Base-by-base conservation (phyloP, 441 rosid genomes). In the Populus hybrid region DNA sequence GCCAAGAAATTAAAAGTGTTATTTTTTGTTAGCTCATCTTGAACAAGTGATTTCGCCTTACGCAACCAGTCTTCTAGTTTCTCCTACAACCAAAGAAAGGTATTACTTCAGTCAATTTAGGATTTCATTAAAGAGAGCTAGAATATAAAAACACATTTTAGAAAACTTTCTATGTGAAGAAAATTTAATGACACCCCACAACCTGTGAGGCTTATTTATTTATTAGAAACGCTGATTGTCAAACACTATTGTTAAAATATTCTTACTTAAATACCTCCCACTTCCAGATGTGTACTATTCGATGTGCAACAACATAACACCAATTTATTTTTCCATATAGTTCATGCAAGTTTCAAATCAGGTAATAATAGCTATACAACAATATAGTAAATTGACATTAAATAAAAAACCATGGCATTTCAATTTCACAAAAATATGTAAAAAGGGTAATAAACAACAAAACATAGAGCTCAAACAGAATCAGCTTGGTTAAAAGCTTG, bases 41-140 rank as follows among this genome's bases (percentile, higher is more conserved):
- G 86, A 81, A 96, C 73, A 77, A 84, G 81, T 72, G 85, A 89
- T 88, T 88, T 94, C 34, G 81, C 87, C 82, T 86, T 92, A 70
- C 85, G 89, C 73, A 96, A 86, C 99, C 98, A 94, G 20, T 96
- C 98, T 82, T 93, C 98, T 53, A 96, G 85, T 86, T 93, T 96
- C 79, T 96, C 98, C 99, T 94, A 83, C 26, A 86, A 70, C 76
- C 73, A 76, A 73, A 9, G 21, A 24, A 85, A 77, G 50, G 78
- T 69, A 86, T 8, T 77, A 63, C 67, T n/a, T 63, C 67, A 0
- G 23, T 63, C 67, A 8, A 21, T 63, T 63, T 63, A 21, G 6
- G 57, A 14, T 14, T 40, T 46, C 57, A 46, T 46, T 46, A 46
- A 38, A 38, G 57, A 11, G 6, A 46, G 57, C 18, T 46, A 46